Evolutionary conservation across 345 rosid species (phyloP).

Genomic region (Anastatica hierochuntica): DNA sequence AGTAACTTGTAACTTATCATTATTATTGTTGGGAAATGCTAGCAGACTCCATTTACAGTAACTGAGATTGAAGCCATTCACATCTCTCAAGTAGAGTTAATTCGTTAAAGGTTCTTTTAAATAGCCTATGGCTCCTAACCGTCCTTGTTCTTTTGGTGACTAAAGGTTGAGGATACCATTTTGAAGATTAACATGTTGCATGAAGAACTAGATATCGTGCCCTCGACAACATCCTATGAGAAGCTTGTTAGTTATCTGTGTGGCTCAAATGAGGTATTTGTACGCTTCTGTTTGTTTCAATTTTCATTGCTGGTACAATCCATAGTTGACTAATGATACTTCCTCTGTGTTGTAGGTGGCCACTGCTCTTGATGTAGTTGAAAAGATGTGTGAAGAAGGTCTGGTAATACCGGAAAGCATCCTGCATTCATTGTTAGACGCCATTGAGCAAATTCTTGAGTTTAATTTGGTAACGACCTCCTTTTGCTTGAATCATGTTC

Average conservation of each 20-base stretch:
- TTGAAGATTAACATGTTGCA: constrained; percentile 53
- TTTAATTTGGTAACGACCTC: constrained; percentile 51
- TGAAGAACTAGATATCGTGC: constrained; percentile 39
- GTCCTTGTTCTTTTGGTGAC: background rate
- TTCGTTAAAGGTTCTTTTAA: too few species aligned
- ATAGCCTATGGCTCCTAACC: too few species aligned
- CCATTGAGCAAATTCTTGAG: constrained; percentile 38
- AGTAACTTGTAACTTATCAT: too few species aligned
- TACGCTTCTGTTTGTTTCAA: background rate
- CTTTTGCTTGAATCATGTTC: background rate
- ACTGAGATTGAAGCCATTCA: too few species aligned
- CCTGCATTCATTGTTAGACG: background rate
- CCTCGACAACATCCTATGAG: constrained; percentile 50
- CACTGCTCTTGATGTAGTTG: constrained; percentile 58
- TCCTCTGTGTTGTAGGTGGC: constrained; percentile 44
- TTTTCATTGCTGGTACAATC: background rate
- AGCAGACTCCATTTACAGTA: too few species aligned
- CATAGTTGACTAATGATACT: background rate
- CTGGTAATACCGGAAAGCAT: background rate
- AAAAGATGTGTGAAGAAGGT: constrained; percentile 51
- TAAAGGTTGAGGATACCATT: constrained; percentile 58
- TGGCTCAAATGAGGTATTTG: constrained; percentile 46
- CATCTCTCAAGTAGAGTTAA: too few species aligned
- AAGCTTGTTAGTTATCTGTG: constrained; percentile 52
- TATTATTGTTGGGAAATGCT: too few species aligned